Base-by-base conservation (phyloP, 805 yeast species). In the Lipomyces chichibuensis region DNA sequence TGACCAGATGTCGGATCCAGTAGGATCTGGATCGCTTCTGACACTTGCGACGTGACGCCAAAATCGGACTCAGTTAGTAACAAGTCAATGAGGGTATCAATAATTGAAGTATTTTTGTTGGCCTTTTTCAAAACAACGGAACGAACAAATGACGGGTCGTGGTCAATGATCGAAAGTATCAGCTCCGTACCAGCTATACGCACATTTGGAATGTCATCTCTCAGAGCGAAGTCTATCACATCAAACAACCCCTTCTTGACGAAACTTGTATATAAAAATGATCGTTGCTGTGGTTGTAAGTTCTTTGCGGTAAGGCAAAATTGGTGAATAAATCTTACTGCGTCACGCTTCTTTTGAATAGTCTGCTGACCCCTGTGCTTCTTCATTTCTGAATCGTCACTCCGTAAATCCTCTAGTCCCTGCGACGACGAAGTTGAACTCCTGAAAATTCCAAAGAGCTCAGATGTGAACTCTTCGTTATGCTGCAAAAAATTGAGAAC, bases 101-200 rank as follows among this genome's bases (percentile, higher is more conserved):
- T 59, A 32, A 17, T 87, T 77, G 67, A 59, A 23, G 60, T 55
- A n/a, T 46, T 39, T 17, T 51, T 23, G 7, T 58, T 33, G 33
- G 57, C 61, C 20, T 20, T 60, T n/a, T 59, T 59, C 54, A 63
- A 53, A 20, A 60, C 67, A 20, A 49, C 59, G 17, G 53, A 43
- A 37, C 72, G 65, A 9, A 67, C 55, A 9, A 67, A 46, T 6
- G 72, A 62, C 9, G 90, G 88, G 74, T 92, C 97, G 72, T 90
- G 94, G 66, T 93, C 97, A 32, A 93, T 88, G 3, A 92, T 87
- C 0, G 92, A 81, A 8, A 90, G 89, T 17, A 93, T 84, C 8
- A 91, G 78, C 74, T 94, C 98, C 0, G 95, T 88, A 0, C 96
- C 96, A 27, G 90, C 75, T 1, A 88, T 86, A 64, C 94, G 81